Percentiles rank a stretch among this genome's conserved stretches.
Conservation (phyloP, 2,329 filamentous ascomycete species). For the Aureobasidium sp. region DNA sequence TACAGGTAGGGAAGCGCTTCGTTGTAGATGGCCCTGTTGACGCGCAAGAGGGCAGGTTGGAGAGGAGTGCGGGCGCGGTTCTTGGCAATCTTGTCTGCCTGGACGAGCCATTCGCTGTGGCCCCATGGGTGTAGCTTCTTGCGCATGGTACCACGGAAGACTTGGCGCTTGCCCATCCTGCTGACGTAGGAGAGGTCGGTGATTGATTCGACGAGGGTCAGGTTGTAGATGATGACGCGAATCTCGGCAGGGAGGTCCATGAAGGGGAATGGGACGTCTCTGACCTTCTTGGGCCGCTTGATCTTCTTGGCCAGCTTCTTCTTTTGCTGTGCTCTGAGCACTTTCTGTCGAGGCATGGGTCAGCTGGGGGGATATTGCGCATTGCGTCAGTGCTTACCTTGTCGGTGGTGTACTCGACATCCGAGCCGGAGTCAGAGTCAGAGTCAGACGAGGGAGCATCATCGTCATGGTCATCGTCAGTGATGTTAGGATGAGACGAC, state of each 20-base stretch:
- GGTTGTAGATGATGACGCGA: constrained; percentile 13
- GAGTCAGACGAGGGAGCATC: neutral
- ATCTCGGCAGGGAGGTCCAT: constrained; percentile 10
- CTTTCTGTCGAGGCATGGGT: neutral
- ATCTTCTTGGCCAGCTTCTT: neutral
- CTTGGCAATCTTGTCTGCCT: neutral
- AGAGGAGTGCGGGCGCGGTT: neutral
- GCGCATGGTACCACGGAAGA: neutral
- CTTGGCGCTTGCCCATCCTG: neutral
- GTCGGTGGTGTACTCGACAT: constrained; percentile 3
- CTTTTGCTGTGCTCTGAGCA: neutral
- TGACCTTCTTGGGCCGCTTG: constrained; percentile 2
- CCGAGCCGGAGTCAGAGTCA: neutral
- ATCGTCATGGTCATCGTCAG: neutral
- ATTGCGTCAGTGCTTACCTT: neutral
- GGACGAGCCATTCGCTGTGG: too few species aligned
- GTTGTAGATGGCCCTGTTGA: neutral
- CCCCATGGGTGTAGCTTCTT: neutral
- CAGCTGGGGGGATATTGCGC: neutral
- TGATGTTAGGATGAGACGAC: too few species aligned
- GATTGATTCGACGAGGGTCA: neutral
- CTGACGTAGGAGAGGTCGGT: neutral
- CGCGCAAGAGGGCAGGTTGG: neutral
- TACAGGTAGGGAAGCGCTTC: neutral
- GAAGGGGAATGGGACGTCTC: constrained; percentile 7